These are phyloP conservation scores for Hypoxylon perforatum DNA, from an alignment of 495 filamentous ascomycete genomes.

Conservation along the genomic window DNA sequence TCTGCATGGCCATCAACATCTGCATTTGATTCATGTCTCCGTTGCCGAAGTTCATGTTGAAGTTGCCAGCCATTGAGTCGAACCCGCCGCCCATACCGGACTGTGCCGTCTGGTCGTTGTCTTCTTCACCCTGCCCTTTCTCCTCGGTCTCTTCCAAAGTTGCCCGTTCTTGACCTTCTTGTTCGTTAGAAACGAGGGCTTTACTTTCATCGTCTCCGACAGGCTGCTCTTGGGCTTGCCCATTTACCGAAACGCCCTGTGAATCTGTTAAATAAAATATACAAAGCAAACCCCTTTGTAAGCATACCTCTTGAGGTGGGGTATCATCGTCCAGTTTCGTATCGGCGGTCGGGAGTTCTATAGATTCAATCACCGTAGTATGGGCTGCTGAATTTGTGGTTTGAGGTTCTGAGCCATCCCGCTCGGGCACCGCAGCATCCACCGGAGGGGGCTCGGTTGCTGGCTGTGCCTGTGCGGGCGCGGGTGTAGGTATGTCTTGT, in stretches of 20 bases:
- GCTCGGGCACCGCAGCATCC: slow-evolving; percentile 23
- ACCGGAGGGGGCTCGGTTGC: slow-evolving; percentile 31
- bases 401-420: slow-evolving; percentile 20
- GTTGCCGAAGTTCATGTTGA: slow-evolving; percentile 74
- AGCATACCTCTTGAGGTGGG: slow-evolving; percentile 31
- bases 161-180: slow-evolving; percentile 43
- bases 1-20: slow-evolving; percentile 78
- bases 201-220: slow-evolving; percentile 31
- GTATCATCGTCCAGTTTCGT: slow-evolving; percentile 13
- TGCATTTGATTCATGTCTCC: slow-evolving; percentile 79
- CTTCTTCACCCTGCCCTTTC: slow-evolving; percentile 47
- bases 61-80: slow-evolving; percentile 63
- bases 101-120: slow-evolving; percentile 47
- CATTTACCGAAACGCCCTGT: slow-evolving; percentile 20
- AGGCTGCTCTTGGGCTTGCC: slow-evolving; percentile 38
- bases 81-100: slow-evolving; percentile 56
- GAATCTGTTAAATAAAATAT: slow-evolving; percentile 11
- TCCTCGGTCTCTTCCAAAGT: slow-evolving; percentile 43
- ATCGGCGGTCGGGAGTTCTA: slow-evolving; percentile 20
- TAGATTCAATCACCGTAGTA: slow-evolving; percentile 11
- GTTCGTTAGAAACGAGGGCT: slow-evolving; percentile 31
- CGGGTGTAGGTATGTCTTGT: slow-evolving; percentile 45
- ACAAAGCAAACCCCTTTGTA: not conserved
- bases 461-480: slow-evolving; percentile 39
- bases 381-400: slow-evolving; percentile 10